Percentiles rank a stretch among this genome's conserved stretches.
These are phyloP conservation scores for Geranium incanum DNA, from an alignment of 441 rosid species.

Conservation along the genomic window DNA sequence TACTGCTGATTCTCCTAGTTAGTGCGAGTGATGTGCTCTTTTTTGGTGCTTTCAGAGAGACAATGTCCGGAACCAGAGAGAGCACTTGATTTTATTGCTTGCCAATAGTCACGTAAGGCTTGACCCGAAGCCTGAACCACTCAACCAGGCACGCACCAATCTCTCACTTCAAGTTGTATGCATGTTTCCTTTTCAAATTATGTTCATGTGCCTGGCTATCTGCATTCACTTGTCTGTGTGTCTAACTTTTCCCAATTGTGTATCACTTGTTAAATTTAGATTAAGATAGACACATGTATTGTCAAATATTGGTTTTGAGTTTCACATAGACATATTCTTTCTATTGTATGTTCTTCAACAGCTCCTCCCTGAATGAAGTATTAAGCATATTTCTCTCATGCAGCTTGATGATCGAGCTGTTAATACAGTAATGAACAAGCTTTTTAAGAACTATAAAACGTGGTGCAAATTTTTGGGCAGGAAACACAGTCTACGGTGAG, in stretches of 20 bases:
- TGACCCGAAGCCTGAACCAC: slow-evolving; percentile 86
- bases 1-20: slow-evolving; percentile 8
- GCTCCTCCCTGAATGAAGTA: not conserved
- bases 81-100: slow-evolving; percentile 82
- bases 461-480: slow-evolving; percentile 95
- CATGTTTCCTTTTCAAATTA: not conserved
- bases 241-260: no score
- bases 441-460: slow-evolving; percentile 80
- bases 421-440: slow-evolving; percentile 78
- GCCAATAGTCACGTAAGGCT: slow-evolving; percentile 81
- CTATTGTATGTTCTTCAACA: slow-evolving; percentile 9
- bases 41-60: slow-evolving; percentile 55
- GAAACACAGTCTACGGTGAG: slow-evolving; percentile 86
- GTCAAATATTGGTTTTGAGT: slow-evolving; percentile 1
- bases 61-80: slow-evolving; percentile 92
- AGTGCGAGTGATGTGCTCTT: slow-evolving; percentile 16
- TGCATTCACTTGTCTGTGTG: no score
- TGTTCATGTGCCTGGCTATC: no score
- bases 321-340: not conserved
- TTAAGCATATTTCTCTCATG: slow-evolving; percentile 18
- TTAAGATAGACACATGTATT: not conserved
- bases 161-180: slow-evolving; percentile 9
- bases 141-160: slow-evolving; percentile 55
- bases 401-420: slow-evolving; percentile 96
- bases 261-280: not conserved